phyloP scores from a whole-genome alignment of 805 yeast genomes.

The Wickerhamomyces canadensis region DNA sequence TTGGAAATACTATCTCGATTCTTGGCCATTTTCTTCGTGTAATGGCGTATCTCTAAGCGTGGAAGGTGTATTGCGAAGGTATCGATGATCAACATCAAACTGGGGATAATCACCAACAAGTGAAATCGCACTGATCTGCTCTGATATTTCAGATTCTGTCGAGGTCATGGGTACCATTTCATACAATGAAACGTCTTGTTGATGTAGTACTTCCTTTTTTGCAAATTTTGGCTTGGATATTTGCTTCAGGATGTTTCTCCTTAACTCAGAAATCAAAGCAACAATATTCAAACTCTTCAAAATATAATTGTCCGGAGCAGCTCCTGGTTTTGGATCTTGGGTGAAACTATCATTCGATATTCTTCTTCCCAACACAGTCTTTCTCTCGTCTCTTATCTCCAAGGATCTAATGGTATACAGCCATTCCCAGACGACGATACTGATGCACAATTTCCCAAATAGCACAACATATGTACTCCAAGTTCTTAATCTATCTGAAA shows the following conservation, averaged over 20 bases:
- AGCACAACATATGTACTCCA: slow-evolving; percentile 45
- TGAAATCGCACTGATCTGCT: slow-evolving; percentile 13
- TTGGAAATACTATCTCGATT: too few species aligned
- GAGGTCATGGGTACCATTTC: slow-evolving; percentile 7
- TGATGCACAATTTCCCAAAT: slow-evolving; percentile 43
- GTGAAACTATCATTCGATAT: slow-evolving; percentile 40
- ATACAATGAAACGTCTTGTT: slow-evolving; percentile 9
- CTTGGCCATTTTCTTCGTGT: too few species aligned
- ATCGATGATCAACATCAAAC: slow-evolving; percentile 23
- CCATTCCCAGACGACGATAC: slow-evolving; percentile 65
- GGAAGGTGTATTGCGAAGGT: slow-evolving; percentile 22
- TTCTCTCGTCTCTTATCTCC: slow-evolving; percentile 44
- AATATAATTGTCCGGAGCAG: slow-evolving; percentile 10
- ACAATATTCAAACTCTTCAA: slow-evolving; percentile 16
- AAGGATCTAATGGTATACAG: slow-evolving; percentile 45
- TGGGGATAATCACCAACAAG: slow-evolving; percentile 21
- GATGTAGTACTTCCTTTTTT: slow-evolving; percentile 5
- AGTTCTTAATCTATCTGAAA: slow-evolving; percentile 34
- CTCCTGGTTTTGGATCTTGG: slow-evolving; percentile 5
- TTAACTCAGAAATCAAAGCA: slow-evolving; percentile 7
- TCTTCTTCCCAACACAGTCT: slow-evolving; percentile 59
- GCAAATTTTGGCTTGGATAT: slow-evolving; percentile 2
- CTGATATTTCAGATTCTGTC: slow-evolving; percentile 4
- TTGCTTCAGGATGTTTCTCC: slow-evolving; percentile 9
- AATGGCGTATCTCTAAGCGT: slow-evolving; percentile 5